A percentile compares a stretch with the other conserved stretches of the same genome.
phyloP scores from a whole-genome alignment of 129 eudicot species.

The Lactuca saligna region DNA sequence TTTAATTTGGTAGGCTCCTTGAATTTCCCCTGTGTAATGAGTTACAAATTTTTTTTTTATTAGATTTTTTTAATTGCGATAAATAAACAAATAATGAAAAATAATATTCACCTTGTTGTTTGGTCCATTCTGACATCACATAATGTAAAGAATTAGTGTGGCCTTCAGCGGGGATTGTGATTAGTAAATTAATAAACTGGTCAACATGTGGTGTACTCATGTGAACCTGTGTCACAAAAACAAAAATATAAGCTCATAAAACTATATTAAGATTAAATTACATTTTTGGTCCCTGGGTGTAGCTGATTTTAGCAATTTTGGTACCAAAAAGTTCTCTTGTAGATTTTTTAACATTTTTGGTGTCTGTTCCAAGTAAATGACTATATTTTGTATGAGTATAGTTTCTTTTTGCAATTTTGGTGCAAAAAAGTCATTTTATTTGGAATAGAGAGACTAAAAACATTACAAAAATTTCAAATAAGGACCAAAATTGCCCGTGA shows the following conservation, averaged over 20 bases:
- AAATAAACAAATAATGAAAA: no score
- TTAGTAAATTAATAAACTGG: conserved; percentile 77
- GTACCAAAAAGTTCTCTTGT: no score
- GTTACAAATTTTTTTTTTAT: conserved; percentile 6
- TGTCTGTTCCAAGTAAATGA: no score
- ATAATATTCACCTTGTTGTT: conserved; percentile 70
- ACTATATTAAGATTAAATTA: background rate
- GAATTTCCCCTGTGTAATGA: conserved; percentile 86
- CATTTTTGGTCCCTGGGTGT: no score
- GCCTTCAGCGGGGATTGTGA: conserved; percentile 72
- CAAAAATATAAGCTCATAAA: conserved; percentile 6
- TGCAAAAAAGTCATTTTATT: no score
- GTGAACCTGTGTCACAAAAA: conserved; percentile 62
- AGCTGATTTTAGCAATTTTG: background rate
- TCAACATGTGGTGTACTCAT: conserved; percentile 84
- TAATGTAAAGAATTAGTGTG: conserved; percentile 66
- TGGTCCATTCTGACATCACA: conserved; percentile 90
- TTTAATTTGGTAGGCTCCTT: conserved; percentile 88
- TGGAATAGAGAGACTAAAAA: no score
- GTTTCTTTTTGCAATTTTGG: no score
- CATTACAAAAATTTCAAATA: no score
- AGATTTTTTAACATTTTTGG: no score
- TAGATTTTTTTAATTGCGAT: background rate
- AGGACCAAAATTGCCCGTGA: no score
- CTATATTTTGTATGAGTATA: no score